A percentile compares a stretch with the other conserved stretches of the same genome.
These are phyloP conservation scores for Fusarium concolor DNA, from an alignment of 2,329 filamentous ascomycete species.

Conservation along the genomic window DNA sequence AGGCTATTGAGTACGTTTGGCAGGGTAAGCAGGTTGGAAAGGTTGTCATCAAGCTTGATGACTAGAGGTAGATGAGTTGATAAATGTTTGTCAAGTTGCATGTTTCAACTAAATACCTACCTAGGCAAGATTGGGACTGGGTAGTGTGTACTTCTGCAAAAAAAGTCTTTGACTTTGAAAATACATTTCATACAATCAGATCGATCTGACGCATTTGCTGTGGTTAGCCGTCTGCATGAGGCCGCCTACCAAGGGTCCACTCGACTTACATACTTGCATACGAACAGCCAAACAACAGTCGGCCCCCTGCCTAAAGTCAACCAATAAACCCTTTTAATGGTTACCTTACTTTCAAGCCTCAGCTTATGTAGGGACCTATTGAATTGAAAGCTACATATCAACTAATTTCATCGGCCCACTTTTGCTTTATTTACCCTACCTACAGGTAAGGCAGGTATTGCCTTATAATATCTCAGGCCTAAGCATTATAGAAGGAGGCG, in stretches of 20 bases:
- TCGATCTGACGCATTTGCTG: background rate
- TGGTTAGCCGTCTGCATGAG: conserved; percentile 6
- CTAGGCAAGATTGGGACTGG: too few relatives aligned
- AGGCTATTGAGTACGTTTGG: conserved; percentile 56
- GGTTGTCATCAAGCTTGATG: conserved; percentile 46
- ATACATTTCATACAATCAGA: background rate
- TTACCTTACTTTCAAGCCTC: background rate
- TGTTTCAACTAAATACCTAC: background rate
- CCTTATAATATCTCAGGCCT: too few relatives aligned
- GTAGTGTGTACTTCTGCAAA: background rate
- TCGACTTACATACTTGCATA: background rate
- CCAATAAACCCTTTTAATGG: background rate
- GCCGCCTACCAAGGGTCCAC: conserved; percentile 1
- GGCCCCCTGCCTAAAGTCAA: conserved; percentile 12
- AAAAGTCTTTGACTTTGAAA: background rate
- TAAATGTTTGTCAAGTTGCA: background rate
- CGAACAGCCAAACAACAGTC: conserved; percentile 17
- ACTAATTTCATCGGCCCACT: too few relatives aligned
- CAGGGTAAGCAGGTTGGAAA: conserved; percentile 58
- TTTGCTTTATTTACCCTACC: too few relatives aligned
- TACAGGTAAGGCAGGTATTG: too few relatives aligned
- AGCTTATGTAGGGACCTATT: too few relatives aligned
- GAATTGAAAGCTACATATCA: too few relatives aligned
- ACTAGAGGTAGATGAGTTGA: background rate
- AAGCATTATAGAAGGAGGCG: too few relatives aligned